phyloP scores from a whole-genome alignment of 2,329 filamentous ascomycete genomes.

The Exophiala alcalophila region DNA sequence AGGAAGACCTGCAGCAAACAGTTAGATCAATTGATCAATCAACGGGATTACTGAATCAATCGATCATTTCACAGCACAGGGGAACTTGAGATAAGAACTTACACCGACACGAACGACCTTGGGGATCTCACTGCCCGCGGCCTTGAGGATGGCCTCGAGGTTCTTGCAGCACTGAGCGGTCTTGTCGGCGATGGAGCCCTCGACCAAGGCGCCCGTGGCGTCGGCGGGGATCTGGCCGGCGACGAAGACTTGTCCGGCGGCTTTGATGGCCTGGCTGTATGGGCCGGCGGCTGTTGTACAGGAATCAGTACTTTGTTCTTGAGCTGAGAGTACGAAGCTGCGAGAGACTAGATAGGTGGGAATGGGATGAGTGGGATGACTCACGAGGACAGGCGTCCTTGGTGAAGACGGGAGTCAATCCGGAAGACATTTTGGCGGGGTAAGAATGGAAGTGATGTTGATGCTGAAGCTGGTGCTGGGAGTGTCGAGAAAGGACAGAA shows the following conservation, averaged over 20 bases:
- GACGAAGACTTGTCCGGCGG: slow-evolving; percentile 66
- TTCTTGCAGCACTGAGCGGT: slow-evolving; percentile 73
- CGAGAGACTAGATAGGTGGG: no score
- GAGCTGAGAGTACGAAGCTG: neutral
- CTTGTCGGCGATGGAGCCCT: slow-evolving; percentile 65
- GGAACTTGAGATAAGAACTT: no score
- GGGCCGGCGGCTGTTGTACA: slow-evolving; percentile 21
- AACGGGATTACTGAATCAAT: neutral
- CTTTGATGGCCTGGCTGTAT: slow-evolving; percentile 61
- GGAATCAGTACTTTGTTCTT: slow-evolving; percentile 4
- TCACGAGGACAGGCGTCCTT: slow-evolving; percentile 48
- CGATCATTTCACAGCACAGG: slow-evolving; percentile 6
- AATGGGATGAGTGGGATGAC: slow-evolving; percentile 24
- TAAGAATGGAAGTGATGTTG: slow-evolving; percentile 10
- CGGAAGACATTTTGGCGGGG: slow-evolving; percentile 20
- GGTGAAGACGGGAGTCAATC: slow-evolving; percentile 39
- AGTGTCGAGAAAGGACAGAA: neutral
- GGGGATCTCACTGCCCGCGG: slow-evolving; percentile 72
- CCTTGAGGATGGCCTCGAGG: slow-evolving; percentile 76
- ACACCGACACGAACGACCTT: slow-evolving; percentile 83
- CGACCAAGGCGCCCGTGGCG: slow-evolving; percentile 56
- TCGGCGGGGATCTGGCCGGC: slow-evolving; percentile 76
- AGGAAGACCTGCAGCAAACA: slow-evolving; percentile 64
- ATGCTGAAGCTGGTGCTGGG: neutral
- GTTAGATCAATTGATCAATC: neutral